Evolutionary conservation across 2,329 filamentous ascomycete genomes (phyloP).

Genomic region (Emmonsiellopsis sp.): DNA sequence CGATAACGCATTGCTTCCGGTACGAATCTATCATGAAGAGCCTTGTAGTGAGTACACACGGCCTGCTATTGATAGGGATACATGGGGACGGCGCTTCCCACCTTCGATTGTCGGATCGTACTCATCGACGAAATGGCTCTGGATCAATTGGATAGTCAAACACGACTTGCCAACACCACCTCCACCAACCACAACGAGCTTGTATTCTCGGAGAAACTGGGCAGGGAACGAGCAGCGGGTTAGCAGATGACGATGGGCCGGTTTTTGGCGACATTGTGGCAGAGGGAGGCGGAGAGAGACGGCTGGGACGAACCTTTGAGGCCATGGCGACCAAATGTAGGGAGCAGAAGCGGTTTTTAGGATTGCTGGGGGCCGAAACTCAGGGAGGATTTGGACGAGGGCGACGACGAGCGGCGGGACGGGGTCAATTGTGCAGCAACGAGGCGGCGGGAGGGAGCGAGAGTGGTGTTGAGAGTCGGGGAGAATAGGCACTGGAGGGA

Average conservation of each 20-base stretch:
- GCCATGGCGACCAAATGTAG: slow-evolving; percentile 15
- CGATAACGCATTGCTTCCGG: slow-evolving; percentile 98
- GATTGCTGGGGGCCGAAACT: neutral
- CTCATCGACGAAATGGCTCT: slow-evolving; percentile 97
- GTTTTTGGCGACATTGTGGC: neutral
- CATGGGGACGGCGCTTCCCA: slow-evolving; percentile 29
- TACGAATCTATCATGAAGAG: slow-evolving; percentile 67
- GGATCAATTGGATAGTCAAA: slow-evolving; percentile 92
- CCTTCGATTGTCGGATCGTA: slow-evolving; percentile 99
- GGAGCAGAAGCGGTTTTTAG: neutral
- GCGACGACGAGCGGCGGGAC: neutral
- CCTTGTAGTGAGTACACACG: slow-evolving; percentile 3
- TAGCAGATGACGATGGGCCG: slow-evolving; percentile 3
- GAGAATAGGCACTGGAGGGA: neutral
- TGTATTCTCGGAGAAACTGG: slow-evolving; percentile 84
- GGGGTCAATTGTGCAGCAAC: neutral
- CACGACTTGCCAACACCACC: slow-evolving; percentile 99
- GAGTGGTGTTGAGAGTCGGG: neutral
- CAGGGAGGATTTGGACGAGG: neutral
- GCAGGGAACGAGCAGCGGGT: slow-evolving; percentile 10
- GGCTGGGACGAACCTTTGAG: slow-evolving; percentile 19
- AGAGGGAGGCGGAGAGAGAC: neutral
- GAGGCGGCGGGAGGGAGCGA: neutral
- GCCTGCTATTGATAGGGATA: neutral
- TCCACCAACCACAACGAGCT: slow-evolving; percentile 92